Evolutionary conservation across 176 grass and related monocot species (phyloP).

Genomic region (Aegilops sharonensis): DNA sequence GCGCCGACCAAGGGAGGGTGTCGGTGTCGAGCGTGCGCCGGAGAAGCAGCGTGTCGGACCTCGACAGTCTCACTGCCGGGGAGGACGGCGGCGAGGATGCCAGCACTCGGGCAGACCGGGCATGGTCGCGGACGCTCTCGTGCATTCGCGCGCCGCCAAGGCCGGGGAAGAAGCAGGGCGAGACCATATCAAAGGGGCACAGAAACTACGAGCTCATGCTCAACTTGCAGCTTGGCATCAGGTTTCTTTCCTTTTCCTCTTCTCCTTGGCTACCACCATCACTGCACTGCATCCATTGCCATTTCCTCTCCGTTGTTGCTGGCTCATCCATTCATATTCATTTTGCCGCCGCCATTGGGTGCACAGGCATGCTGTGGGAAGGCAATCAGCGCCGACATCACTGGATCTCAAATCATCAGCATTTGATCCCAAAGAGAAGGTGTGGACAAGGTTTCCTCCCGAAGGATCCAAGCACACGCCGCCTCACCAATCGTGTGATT

Average conservation of each 20-base stretch:
- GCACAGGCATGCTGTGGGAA: slow-evolving; percentile 76
- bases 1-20: slow-evolving; percentile 15
- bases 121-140: slow-evolving; percentile 12
- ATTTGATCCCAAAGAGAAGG: slow-evolving; percentile 91
- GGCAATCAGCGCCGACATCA: slow-evolving; percentile 46
- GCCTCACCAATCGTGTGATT: slow-evolving; percentile 77
- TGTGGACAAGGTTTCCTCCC: slow-evolving; percentile 89
- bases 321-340: too few relatives aligned
- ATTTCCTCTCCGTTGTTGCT: background rate
- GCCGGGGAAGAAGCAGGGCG: slow-evolving; percentile 63
- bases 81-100: slow-evolving; percentile 12
- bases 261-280: background rate
- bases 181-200: slow-evolving; percentile 84
- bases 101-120: slow-evolving; percentile 8
- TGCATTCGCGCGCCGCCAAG: background rate
- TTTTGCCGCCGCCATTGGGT: background rate
- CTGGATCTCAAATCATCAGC: slow-evolving; percentile 80
- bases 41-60: slow-evolving; percentile 48
- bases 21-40: slow-evolving; percentile 28
- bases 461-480: slow-evolving; percentile 84
- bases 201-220: slow-evolving; percentile 96
- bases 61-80: slow-evolving; percentile 13
- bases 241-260: slow-evolving; percentile 34
- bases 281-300: background rate
- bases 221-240: slow-evolving; percentile 84